A percentile compares a stretch with the other conserved stretches of the same genome.
Conservation (phyloP, 2,329 filamentous ascomycete genomes). For the Cryphonectria parasitica region DNA sequence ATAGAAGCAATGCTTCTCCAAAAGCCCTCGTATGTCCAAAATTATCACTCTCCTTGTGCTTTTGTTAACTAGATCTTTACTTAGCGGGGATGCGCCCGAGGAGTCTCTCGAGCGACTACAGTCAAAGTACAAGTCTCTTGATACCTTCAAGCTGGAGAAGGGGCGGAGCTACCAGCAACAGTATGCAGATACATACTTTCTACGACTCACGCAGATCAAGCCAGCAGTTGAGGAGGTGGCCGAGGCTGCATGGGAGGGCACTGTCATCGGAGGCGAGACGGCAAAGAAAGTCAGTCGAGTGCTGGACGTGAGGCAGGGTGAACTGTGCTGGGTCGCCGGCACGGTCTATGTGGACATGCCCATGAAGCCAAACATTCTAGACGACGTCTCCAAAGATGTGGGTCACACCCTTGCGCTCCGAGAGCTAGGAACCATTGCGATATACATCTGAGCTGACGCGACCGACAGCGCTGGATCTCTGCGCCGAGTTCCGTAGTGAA, state of each 20-base stretch:
- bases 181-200: conserved; percentile 96
- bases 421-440: not conserved
- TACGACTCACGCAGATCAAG: conserved; percentile 86
- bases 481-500: conserved; percentile 77
- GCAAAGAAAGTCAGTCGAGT: conserved; percentile 83
- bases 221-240: conserved; percentile 78
- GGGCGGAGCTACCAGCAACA: conserved; percentile 86
- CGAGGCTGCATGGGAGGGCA: conserved; percentile 74
- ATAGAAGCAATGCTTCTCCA: conserved; percentile 49
- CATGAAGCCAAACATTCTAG: conserved; percentile 92
- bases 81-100: conserved; percentile 42
- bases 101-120: conserved; percentile 51
- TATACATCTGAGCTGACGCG: not conserved
- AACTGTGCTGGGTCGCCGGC: conserved; percentile 92
- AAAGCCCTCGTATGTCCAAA: conserved; percentile 50
- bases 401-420: conserved; percentile 34
- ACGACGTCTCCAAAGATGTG: conserved; percentile 92
- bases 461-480: conserved; percentile 78
- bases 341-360: conserved; percentile 98
- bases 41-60: conserved; percentile 5
- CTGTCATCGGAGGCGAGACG: conserved; percentile 74
- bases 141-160: conserved; percentile 74
- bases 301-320: conserved; percentile 91
- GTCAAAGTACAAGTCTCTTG: conserved; percentile 72
- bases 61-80: conserved; percentile 26